Evolutionary conservation across 2,329 filamentous ascomycete species (phyloP).

Genomic region (Hawksworthiomyces lignivorus): DNA sequence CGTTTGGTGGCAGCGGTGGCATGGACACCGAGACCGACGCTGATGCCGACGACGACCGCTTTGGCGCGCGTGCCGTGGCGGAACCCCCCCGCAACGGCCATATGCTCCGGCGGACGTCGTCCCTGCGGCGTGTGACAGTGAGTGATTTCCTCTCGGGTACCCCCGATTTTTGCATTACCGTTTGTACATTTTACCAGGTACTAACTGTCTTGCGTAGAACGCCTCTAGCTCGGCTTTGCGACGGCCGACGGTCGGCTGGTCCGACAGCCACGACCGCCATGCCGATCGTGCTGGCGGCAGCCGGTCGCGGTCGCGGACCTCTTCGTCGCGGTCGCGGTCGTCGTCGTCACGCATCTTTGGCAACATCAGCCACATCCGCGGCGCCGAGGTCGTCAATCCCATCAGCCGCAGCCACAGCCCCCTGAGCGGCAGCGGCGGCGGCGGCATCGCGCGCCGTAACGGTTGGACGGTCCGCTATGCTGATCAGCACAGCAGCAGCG

Average conservation of each 20-base stretch:
- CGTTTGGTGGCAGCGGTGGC: too few relatives aligned
- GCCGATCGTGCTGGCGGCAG: not conserved
- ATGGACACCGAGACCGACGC: not conserved
- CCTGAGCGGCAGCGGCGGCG: not conserved
- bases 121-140: conserved; percentile 9
- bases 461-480: conserved; percentile 6
- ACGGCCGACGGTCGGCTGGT: conserved; percentile 8
- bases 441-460: not conserved
- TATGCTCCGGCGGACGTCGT: conserved; percentile 3
- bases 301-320: not conserved
- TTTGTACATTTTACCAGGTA: not conserved
- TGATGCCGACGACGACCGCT: not conserved
- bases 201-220: not conserved
- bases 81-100: too few relatives aligned
- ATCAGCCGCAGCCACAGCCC: not conserved
- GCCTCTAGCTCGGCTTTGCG: not conserved
- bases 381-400: not conserved
- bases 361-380: conserved; percentile 4
- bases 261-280: conserved; percentile 6
- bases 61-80: not conserved
- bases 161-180: too few relatives aligned
- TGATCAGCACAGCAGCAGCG: conserved; percentile 1
- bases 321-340: not conserved
- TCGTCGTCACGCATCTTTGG: conserved; percentile 10
- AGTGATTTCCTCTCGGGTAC: too few relatives aligned